Evolutionary conservation across 78 protist genomes (phyloP).

Genomic region (Polysphondylium violaceum): DNA sequence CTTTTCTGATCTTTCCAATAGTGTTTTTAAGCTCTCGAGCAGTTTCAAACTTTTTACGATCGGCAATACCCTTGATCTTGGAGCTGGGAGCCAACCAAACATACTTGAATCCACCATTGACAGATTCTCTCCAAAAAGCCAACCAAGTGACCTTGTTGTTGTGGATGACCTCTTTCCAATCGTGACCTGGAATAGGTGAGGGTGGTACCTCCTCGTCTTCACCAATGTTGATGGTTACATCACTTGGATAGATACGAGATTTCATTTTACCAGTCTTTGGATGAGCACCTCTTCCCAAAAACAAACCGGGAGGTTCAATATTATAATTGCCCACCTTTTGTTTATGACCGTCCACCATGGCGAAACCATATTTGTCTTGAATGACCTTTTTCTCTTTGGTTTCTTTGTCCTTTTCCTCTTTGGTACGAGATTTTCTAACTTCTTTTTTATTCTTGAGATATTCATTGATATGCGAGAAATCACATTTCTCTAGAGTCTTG

Average conservation of each 20-base stretch:
- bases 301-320: conserved; percentile 99
- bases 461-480: conserved; percentile 90
- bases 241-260: conserved; percentile 96
- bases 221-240: conserved; percentile 96
- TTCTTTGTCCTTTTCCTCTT: conserved; percentile 86
- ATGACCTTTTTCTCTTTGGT: conserved; percentile 80
- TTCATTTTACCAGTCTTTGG: conserved; percentile 97
- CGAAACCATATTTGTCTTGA: conserved; percentile 86
- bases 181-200: conserved; percentile 93
- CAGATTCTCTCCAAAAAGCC: conserved; percentile 96
- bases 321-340: conserved; percentile 95
- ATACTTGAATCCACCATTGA: conserved; percentile 89
- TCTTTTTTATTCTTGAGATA: conserved; percentile 75
- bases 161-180: conserved; percentile 89
- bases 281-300: conserved; percentile 99
- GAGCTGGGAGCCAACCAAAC: conserved; percentile 91
- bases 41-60: conserved; percentile 94
- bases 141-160: conserved; percentile 96
- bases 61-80: conserved; percentile 92
- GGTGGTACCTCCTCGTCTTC: conserved; percentile 88
- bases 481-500: conserved; percentile 78
- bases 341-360: conserved; percentile 95
- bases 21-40: conserved; percentile 94
- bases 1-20: conserved; percentile 88
- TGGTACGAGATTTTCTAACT: conserved; percentile 73